phyloP scores from a whole-genome alignment of 306 rosid genomes.

The Leucaena leucocephala region DNA sequence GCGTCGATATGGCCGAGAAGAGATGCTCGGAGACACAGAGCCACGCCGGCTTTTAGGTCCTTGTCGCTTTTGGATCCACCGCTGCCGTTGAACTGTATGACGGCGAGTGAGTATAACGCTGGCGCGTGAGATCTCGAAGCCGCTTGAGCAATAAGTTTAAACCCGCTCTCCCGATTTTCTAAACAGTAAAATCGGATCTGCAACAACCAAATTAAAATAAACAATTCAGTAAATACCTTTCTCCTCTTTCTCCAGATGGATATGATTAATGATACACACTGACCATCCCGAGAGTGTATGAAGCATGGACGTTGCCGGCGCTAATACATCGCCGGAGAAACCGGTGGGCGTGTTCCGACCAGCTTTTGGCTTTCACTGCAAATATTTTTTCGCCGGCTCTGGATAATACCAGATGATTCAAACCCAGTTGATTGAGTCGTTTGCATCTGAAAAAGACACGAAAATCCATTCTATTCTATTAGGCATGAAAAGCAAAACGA shows the following conservation, averaged over 20 bases:
- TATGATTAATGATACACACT: slow-evolving; percentile 17
- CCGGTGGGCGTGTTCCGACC: slow-evolving; percentile 70
- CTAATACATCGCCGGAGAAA: slow-evolving; percentile 63
- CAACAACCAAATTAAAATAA: not conserved
- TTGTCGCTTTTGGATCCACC: slow-evolving; percentile 67
- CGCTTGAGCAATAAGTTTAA: slow-evolving; percentile 76
- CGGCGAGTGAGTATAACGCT: slow-evolving; percentile 82
- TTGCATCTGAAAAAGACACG: slow-evolving; percentile 52
- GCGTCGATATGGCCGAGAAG: slow-evolving; percentile 77
- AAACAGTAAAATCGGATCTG: slow-evolving; percentile 92
- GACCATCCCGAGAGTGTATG: slow-evolving; percentile 93
- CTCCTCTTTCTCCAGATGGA: not conserved
- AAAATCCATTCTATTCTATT: not conserved
- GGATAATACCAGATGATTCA: slow-evolving; percentile 65
- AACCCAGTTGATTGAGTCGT: slow-evolving; percentile 58
- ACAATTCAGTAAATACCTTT: not conserved
- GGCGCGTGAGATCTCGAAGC: slow-evolving; percentile 69
- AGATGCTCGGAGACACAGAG: slow-evolving; percentile 78
- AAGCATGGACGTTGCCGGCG: slow-evolving; percentile 84
- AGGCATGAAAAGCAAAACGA: not conserved
- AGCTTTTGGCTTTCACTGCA: slow-evolving; percentile 50
- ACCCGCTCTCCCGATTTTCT: slow-evolving; percentile 65
- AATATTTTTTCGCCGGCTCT: slow-evolving; percentile 60
- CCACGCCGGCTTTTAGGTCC: slow-evolving; percentile 75
- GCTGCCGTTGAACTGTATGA: slow-evolving; percentile 94